Evolutionary conservation across 345 rosid species (phyloP).

Genomic region (Clarkia xantiana): DNA sequence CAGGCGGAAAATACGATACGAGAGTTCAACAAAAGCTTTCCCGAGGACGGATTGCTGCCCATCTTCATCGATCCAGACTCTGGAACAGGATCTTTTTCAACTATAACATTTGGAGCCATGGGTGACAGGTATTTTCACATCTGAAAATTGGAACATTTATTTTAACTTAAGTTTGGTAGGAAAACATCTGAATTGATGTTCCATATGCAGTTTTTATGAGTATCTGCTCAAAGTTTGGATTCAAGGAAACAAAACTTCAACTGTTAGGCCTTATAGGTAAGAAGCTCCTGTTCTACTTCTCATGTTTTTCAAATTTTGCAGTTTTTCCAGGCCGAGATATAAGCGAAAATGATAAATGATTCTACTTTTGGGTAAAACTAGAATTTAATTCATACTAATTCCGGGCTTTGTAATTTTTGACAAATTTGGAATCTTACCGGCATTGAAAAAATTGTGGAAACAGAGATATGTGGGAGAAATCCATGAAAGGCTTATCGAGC

Average conservation of each 20-base stretch:
- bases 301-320: too few species aligned
- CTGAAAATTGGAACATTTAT: too few species aligned
- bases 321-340: too few species aligned
- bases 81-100: conserved; percentile 43
- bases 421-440: conserved; percentile 1
- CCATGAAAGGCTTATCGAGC: conserved; percentile 84
- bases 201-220: conserved; percentile 67
- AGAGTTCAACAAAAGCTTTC: conserved; percentile 65
- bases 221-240: conserved; percentile 95
- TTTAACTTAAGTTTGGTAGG: too few species aligned
- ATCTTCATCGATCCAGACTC: conserved; percentile 62
- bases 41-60: conserved; percentile 88
- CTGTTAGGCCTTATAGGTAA: conserved; percentile 63
- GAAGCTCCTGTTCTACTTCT: background rate
- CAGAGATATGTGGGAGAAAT: conserved; percentile 99
- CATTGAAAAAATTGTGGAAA: conserved; percentile 9
- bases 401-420: too few species aligned
- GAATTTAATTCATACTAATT: too few species aligned
- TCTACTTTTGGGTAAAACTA: too few species aligned
- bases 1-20: conserved; percentile 79
- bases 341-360: too few species aligned
- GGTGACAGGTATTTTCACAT: conserved; percentile 64
- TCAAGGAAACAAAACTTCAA: conserved; percentile 76
- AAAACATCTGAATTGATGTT: background rate
- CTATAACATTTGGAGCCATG: conserved; percentile 97